These are phyloP conservation scores for Austroboletus niveus DNA, from an alignment of 1,284 basidiomycete genomes.

Conservation along the genomic window DNA sequence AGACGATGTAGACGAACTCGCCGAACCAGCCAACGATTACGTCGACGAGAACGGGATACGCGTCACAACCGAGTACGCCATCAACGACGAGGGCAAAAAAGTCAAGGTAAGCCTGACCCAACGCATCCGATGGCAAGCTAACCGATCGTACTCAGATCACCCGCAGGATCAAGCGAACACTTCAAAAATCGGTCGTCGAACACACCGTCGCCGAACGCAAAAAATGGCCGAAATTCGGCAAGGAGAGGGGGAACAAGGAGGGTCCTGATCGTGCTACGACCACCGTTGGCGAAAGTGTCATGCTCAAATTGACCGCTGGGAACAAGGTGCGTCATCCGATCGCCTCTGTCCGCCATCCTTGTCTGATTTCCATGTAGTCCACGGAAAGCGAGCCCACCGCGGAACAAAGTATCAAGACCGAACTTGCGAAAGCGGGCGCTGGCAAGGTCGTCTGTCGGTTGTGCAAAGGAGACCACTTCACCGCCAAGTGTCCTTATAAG, in stretches of 20 bases:
- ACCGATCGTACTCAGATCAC: slow-evolving; percentile 59
- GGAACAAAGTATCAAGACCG: slow-evolving; percentile 69
- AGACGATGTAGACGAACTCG: slow-evolving; percentile 78
- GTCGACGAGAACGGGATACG: slow-evolving; percentile 89
- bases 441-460: slow-evolving; percentile 93
- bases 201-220: slow-evolving; percentile 93
- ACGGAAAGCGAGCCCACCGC: slow-evolving; percentile 68
- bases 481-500: slow-evolving; percentile 98
- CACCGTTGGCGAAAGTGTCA: slow-evolving; percentile 90
- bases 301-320: slow-evolving; percentile 82
- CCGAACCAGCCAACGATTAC: slow-evolving; percentile 57
- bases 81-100: slow-evolving; percentile 93
- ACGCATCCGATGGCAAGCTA: not conserved
- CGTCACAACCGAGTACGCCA: slow-evolving; percentile 78
- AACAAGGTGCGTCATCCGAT: slow-evolving; percentile 60
- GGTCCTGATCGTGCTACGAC: slow-evolving; percentile 96
- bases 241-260: slow-evolving; percentile 83
- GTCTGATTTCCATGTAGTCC: slow-evolving; percentile 31
- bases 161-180: slow-evolving; percentile 81
- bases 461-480: slow-evolving; percentile 98
- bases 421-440: slow-evolving; percentile 68
- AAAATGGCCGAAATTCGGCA: slow-evolving; percentile 93
- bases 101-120: slow-evolving; percentile 67
- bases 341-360: not conserved
- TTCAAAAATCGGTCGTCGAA: slow-evolving; percentile 92